Conservation (phyloP, 257 asterid species). For the Vinca minor region DNA sequence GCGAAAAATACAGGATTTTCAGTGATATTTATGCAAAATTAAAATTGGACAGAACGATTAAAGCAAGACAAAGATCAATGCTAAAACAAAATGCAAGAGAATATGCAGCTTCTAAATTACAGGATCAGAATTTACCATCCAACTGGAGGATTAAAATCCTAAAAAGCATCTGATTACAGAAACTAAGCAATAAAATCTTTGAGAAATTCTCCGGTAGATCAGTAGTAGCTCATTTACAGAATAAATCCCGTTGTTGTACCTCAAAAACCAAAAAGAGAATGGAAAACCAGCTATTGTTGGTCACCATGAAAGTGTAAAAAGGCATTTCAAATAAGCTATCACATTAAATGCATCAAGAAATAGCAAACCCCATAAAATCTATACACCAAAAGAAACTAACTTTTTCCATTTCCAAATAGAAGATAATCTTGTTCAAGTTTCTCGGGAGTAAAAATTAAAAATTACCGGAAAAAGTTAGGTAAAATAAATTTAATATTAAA, state of each 20-base stretch:
- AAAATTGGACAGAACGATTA: neutral
- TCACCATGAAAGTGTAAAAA: constrained; percentile 22
- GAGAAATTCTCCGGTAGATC: constrained; percentile 11
- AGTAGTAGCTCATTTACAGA: constrained; percentile 11
- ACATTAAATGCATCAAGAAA: constrained; percentile 14
- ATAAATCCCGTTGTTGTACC: too few species aligned
- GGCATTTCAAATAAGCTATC: constrained; percentile 11
- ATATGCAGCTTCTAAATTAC: neutral
- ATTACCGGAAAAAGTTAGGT: constrained; percentile 31
- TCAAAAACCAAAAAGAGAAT: constrained; percentile 16
- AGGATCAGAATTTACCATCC: neutral
- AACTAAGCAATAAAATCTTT: constrained; percentile 11
- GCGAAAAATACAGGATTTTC: neutral
- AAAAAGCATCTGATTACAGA: neutral
- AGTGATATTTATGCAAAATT: too few species aligned
- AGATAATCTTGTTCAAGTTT: neutral
- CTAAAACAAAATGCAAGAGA: neutral
- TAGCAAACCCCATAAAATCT: constrained; percentile 12
- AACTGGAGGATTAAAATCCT: neutral
- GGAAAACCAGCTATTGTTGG: constrained; percentile 14
- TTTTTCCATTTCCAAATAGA: constrained; percentile 1
- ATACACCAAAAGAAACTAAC: neutral
- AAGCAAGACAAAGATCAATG: neutral
- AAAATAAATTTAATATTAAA: constrained; percentile 13
- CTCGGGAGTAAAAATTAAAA: neutral